phyloP scores from a whole-genome alignment of 2,329 filamentous ascomycete species.

The Parafenestella ontariensis region DNA sequence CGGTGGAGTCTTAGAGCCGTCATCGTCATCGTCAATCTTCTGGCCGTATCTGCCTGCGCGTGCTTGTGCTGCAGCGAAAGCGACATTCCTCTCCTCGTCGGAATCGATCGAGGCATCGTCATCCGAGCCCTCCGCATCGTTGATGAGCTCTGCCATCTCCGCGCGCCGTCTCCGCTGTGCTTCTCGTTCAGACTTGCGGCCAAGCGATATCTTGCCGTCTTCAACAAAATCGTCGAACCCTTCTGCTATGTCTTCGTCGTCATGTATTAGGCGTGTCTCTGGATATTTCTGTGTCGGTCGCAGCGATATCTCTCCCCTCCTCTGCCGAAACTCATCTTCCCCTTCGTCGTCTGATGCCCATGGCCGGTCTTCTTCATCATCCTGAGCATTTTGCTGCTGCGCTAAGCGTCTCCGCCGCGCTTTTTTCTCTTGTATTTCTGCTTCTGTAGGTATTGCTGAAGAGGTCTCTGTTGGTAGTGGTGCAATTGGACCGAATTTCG shows the following conservation, averaged over 20 bases:
- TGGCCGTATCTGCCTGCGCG: conserved; percentile 80
- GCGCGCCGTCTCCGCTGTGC: conserved; percentile 69
- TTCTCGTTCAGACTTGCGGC: conserved; percentile 78
- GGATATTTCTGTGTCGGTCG: conserved; percentile 67
- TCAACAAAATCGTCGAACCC: conserved; percentile 93
- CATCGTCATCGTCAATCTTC: conserved; percentile 53
- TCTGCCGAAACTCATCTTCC: conserved; percentile 49
- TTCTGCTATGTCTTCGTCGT: conserved; percentile 92
- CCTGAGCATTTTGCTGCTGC: conserved; percentile 68
- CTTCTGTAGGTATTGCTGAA: conserved; percentile 74
- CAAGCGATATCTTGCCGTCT: conserved; percentile 79
- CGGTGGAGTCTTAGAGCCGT: conserved; percentile 67
- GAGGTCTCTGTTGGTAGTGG: conserved; percentile 34
- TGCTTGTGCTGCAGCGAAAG: conserved; percentile 87
- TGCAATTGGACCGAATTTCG: conserved; percentile 64
- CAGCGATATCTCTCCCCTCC: conserved; percentile 55
- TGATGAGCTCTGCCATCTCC: conserved; percentile 84
- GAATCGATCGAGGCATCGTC: conserved; percentile 74
- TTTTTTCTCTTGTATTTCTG: conserved; percentile 90
- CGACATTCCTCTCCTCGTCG: conserved; percentile 70
- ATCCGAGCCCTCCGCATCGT: conserved; percentile 75
- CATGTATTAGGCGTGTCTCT: conserved; percentile 75
- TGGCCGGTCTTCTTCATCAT: conserved; percentile 54
- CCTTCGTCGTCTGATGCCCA: conserved; percentile 50
- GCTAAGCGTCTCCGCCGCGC: conserved; percentile 84